Evolutionary conservation across 805 yeast genomes (phyloP).

Genomic region (Metschnikowia continentalis): DNA sequence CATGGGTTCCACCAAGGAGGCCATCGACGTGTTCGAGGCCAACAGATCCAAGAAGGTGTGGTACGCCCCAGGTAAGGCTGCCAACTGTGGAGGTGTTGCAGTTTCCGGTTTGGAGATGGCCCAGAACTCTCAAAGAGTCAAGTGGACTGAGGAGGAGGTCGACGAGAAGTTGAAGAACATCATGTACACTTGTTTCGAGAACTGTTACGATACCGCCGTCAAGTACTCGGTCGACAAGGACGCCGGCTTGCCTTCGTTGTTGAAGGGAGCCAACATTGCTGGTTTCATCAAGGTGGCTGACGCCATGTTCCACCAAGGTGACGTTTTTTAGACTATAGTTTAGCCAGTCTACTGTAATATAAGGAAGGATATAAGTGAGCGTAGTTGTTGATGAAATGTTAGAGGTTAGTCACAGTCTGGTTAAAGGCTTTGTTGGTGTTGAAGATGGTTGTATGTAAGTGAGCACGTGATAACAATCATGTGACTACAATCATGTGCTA

Average conservation of each 20-base stretch:
- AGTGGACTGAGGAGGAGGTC: slow-evolving; percentile 91
- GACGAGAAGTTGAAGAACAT: slow-evolving; percentile 86
- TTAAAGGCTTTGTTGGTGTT: too few relatives aligned
- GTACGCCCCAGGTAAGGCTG: slow-evolving; percentile 99
- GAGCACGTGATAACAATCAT: too few relatives aligned
- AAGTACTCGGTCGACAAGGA: slow-evolving; percentile 71
- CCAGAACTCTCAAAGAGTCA: slow-evolving; percentile 92
- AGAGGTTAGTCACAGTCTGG: too few relatives aligned
- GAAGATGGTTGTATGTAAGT: too few relatives aligned
- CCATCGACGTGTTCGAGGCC: slow-evolving; percentile 90
- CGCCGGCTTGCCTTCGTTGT: slow-evolving; percentile 80
- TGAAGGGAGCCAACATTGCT: slow-evolving; percentile 98
- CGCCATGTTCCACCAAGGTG: slow-evolving; percentile 98
- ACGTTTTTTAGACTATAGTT: slow-evolving; percentile 40
- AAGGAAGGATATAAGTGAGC: background rate
- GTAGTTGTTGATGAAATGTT: too few relatives aligned
- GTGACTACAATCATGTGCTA: too few relatives aligned
- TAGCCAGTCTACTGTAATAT: background rate
- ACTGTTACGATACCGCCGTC: slow-evolving; percentile 84
- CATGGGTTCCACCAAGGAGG: slow-evolving; percentile 99
- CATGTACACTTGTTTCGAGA: slow-evolving; percentile 89
- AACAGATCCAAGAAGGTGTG: slow-evolving; percentile 69
- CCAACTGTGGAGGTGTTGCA: slow-evolving; percentile 99
- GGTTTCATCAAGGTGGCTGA: slow-evolving; percentile 98
- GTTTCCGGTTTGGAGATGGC: slow-evolving; percentile 99